Conservation (phyloP, 2,329 filamentous ascomycete species). For the Diaporthe humulicola region DNA sequence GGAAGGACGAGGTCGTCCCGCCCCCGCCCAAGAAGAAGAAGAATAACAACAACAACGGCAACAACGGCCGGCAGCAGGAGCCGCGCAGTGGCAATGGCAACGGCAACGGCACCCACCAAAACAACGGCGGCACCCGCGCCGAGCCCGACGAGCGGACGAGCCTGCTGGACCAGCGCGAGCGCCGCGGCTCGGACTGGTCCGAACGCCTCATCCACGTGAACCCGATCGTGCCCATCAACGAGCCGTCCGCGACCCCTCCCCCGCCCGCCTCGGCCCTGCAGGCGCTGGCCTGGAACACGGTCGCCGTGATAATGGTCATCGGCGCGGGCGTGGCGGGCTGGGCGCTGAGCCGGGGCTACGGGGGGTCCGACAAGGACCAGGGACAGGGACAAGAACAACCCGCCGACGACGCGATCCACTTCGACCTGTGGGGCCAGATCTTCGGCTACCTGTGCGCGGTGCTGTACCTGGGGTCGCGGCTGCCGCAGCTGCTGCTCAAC, state of each 20-base stretch:
- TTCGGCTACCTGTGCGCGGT: slow-evolving; percentile 94
- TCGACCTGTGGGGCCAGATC: slow-evolving; percentile 85
- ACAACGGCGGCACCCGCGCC: slow-evolving; percentile 38
- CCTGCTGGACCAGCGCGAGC: slow-evolving; percentile 61
- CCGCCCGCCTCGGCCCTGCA: slow-evolving; percentile 66
- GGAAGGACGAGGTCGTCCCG: slow-evolving; percentile 66
- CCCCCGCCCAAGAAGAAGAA: slow-evolving; percentile 55
- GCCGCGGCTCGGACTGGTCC: slow-evolving; percentile 68
- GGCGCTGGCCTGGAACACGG: slow-evolving; percentile 77
- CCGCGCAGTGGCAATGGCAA: slow-evolving; percentile 18
- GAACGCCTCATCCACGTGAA: slow-evolving; percentile 76
- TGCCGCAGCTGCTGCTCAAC: slow-evolving; percentile 93
- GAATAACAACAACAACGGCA: slow-evolving; percentile 23
- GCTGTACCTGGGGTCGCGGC: slow-evolving; percentile 88
- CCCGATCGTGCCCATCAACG: slow-evolving; percentile 83
- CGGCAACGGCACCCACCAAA: slow-evolving; percentile 26
- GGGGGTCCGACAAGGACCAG: slow-evolving; percentile 58
- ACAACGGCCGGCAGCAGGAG: slow-evolving; percentile 20
- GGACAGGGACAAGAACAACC: slow-evolving; percentile 40
- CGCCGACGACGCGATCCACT: slow-evolving; percentile 66
- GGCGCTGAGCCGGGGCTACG: slow-evolving; percentile 75
- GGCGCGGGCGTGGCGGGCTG: slow-evolving; percentile 87
- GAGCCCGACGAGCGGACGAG: slow-evolving; percentile 66
- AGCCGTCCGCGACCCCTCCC: slow-evolving; percentile 55
- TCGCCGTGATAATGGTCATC: slow-evolving; percentile 85